Evolutionary conservation across 2,329 filamentous ascomycete genomes (phyloP).

Genomic region (Claviceps fusiformis): DNA sequence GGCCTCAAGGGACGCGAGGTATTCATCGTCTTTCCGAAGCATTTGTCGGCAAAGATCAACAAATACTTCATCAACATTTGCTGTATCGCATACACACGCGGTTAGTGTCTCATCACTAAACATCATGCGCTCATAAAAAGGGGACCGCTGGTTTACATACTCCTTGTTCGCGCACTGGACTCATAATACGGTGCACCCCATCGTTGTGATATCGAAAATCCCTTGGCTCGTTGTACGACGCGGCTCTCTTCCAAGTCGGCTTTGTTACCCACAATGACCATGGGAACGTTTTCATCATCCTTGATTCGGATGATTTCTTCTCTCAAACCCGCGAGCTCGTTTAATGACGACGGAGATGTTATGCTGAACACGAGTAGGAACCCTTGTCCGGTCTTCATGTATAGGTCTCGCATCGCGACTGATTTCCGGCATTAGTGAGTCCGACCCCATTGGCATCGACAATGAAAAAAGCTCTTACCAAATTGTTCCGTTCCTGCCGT

Average conservation of each 20-base stretch:
- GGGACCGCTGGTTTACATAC: constrained; percentile 18
- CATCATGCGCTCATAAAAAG: neutral
- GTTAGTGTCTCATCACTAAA: neutral
- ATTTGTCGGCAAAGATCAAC: constrained; percentile 74
- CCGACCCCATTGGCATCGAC: neutral
- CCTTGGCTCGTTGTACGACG: constrained; percentile 61
- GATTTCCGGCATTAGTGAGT: constrained; percentile 1
- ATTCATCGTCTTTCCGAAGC: constrained; percentile 54
- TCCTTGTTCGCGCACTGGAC: constrained; percentile 66
- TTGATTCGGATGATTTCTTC: constrained; percentile 89
- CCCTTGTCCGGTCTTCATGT: constrained; percentile 88
- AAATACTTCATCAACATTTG: constrained; percentile 86
- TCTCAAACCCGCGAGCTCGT: constrained; percentile 66
- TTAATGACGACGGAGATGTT: constrained; percentile 69
- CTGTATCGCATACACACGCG: constrained; percentile 17
- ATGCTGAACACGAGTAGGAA: constrained; percentile 90
- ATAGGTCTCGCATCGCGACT: constrained; percentile 62
- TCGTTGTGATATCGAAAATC: constrained; percentile 71
- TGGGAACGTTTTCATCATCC: constrained; percentile 69
- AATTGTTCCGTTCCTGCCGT: constrained; percentile 89
- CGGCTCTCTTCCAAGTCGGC: constrained; percentile 80
- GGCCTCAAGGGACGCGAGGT: constrained; percentile 18
- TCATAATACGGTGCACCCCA: constrained; percentile 91
- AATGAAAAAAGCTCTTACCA: constrained; percentile 40
- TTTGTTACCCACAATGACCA: constrained; percentile 89